Base-by-base conservation (phyloP, 768 basidiomycete genomes). In the Russula ochroleuca region DNA sequence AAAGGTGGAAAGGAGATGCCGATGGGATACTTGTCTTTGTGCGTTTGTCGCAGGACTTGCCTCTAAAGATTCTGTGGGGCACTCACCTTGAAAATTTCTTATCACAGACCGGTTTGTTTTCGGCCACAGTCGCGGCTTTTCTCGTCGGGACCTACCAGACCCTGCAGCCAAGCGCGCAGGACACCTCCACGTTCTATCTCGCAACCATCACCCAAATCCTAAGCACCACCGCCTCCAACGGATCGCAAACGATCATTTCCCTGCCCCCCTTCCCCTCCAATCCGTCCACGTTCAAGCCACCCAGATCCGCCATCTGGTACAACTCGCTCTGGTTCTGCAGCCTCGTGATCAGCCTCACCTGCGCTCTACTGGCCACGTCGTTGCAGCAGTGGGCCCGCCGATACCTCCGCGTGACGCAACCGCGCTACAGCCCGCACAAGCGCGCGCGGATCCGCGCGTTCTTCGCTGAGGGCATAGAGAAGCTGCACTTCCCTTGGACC, bases 21-120 rank as follows among this genome's bases (percentile, higher is more conserved):
- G 63, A 64, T n/a, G 63, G 63, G 5, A 64, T 64, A 17, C 63
- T 64, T 9, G 58, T 64, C 38, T 64, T 64, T 47, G 63, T 64
- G 35, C 51, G 63, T 59, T 25, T 11, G 64, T 11, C 19, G 7
- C 45, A 1, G 21, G 17, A 48, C 25, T 25, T 28, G 15, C 2
- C 8, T 11, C 40, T 17, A 3, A 17, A 14, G n/a, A n/a, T 41
- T 17, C 23, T 15, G 47, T 21, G 10, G 13, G 47, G 5, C 15
- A 13, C 14, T 25, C 23, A 28, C 15, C 28, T 38, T 51, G 25
- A 15, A 9, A 17, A 14, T 7, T 23, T 50, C 7, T 50, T 28
- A 41, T 33, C 11, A 25, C n/a, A 65, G 64, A 65, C 48, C 1
- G 64, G 64, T 37, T 41, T 65, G 35, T 65, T 65, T 31, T 65